Evolutionary conservation across 768 basidiomycete species (phyloP), one percentile per base, ranked within the genome.

Genomic region (Tricholoma saponaceum): DNA sequence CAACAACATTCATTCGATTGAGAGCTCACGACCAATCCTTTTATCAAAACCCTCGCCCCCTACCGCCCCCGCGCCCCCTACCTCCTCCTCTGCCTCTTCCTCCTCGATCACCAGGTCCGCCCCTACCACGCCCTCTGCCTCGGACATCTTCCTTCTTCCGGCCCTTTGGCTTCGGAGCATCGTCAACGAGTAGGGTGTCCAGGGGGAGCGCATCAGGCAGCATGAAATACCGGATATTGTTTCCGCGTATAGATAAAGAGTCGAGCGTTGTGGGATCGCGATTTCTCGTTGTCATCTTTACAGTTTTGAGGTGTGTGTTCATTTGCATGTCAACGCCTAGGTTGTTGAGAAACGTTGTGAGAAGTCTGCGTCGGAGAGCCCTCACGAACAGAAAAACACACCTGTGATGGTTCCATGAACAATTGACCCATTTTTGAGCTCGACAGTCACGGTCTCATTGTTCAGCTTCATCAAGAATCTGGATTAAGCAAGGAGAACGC

Each of bases 391-490:
- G 9, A 23, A 37, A 43, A 23, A 71, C 86, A 61, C 60, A 95
- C 96, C 95, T 14, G 94, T 97, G 72, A 98, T 97, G 22, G 96
- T 99, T 10, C 96, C 96, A 67, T 96, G 90, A 14, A 99, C 88
- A 52, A 94, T 76, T 0, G 93, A 92, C 26, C 97, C 97, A 66
- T 99, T 98, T 77, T 99, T 99, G 64, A 99, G 83, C 79, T 99
- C 95, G 72, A 98, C 84, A 61, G 95, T 93, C 65, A 98, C 95
- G 61, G 96, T 95, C 82, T 99, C 96, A 72, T 98, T 98, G 83
- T 97, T 96, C 77, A 99, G 76, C 82, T 98, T 99, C 96, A 98
- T 99, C 81, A 97, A 84, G 78, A 96, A 98, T 73, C 93, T 96
- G 61, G 47, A 61, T 64, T 47, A 50, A 26, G 43, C 41, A 52